Percentiles rank a stretch among this genome's conserved stretches.
These are phyloP conservation scores for Cordyceps farinosa DNA, from an alignment of 2,329 filamentous ascomycete genomes.

Conservation along the genomic window DNA sequence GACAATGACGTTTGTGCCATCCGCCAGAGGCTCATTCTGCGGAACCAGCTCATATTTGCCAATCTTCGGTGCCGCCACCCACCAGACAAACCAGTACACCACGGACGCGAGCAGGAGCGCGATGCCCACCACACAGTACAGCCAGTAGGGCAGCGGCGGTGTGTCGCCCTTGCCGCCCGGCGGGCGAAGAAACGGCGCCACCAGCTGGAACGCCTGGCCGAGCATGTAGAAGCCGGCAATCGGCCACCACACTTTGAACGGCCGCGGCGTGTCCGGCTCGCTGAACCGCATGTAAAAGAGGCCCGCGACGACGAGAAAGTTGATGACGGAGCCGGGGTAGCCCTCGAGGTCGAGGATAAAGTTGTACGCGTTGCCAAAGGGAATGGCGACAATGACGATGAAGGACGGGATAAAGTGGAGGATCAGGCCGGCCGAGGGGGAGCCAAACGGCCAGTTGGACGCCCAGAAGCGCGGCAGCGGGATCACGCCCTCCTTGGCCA, in stretches of 20 bases:
- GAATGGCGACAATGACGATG: constrained; percentile 23
- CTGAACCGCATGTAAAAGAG: constrained; percentile 22
- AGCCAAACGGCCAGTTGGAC: constrained; percentile 21
- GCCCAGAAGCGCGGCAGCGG: constrained; percentile 21
- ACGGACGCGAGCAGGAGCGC: constrained; percentile 21
- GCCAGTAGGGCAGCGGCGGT: constrained; percentile 24
- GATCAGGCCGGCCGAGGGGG: constrained; percentile 19
- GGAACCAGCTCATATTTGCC: constrained; percentile 22
- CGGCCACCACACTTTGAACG: constrained; percentile 24
- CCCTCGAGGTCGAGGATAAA: constrained; percentile 22
- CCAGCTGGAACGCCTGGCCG: constrained; percentile 24
- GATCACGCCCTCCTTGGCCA: constrained; percentile 22
- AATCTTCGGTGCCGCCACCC: constrained; percentile 22
- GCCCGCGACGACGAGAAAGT: constrained; percentile 20
- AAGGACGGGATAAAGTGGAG: constrained; percentile 22
- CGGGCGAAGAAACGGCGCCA: constrained; percentile 23
- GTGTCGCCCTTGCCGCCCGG: constrained; percentile 23
- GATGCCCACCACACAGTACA: constrained; percentile 25
- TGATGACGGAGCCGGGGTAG: constrained; percentile 20
- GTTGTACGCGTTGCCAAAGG: constrained; percentile 21
- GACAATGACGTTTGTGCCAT: constrained; percentile 24
- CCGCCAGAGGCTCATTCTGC: constrained; percentile 22
- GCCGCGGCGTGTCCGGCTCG: constrained; percentile 20
- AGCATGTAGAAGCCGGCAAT: constrained; percentile 23
- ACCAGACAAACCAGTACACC: constrained; percentile 24